Base-by-base conservation (phyloP, 148 eudicot genomes). In the Vaccinium macrocarpon region DNA sequence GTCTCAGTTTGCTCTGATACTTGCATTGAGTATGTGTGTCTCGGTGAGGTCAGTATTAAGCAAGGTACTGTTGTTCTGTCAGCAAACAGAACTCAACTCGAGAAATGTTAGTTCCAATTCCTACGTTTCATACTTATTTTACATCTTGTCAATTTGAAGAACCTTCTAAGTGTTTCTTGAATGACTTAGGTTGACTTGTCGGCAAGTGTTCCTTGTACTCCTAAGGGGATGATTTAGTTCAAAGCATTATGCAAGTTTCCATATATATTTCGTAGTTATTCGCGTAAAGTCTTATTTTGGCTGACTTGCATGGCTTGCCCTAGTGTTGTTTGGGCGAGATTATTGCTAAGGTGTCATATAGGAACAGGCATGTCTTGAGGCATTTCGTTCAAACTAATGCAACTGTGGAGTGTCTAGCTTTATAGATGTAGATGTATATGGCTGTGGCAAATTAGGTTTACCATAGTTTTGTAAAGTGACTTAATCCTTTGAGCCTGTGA, bases 401-500 rank as follows among this genome's bases (percentile, higher is more conserved):
- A 71, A 71, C 8, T 71, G 3, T n/a, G 21, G 32, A 71, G 32
- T 71, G 9, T 35, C 48, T 71, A 35, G 48, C 8, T 71, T 5
- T 35, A 13, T 71, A 35, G 15, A 35, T 13, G 16, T 71, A 32
- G 15, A 16, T 14, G 16, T 29, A 29, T 29, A 29, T 71, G 19
- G 42, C 32, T 6, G 48, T 71, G 48, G 48, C 48, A 18, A 71
- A 32, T 35, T 32, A 4, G 46, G 21, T 71, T 25, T 32, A 32
- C 3, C 0, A 14, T 70, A 29, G 15, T 46, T 32, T 71, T 35
- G 49, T 14, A 71, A 32, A 71, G 18, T 35, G 48, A 71, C 35
- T 71, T 71, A 71, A 32, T 29, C 76, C 76, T 71, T 71, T 71
- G 48, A 71, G 76, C 74, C 74, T 70, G 16, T 70, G 46, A 70